These are phyloP conservation scores for Xylariaceae sp. DNA, from an alignment of 2,329 filamentous ascomycete genomes.

Conservation along the genomic window DNA sequence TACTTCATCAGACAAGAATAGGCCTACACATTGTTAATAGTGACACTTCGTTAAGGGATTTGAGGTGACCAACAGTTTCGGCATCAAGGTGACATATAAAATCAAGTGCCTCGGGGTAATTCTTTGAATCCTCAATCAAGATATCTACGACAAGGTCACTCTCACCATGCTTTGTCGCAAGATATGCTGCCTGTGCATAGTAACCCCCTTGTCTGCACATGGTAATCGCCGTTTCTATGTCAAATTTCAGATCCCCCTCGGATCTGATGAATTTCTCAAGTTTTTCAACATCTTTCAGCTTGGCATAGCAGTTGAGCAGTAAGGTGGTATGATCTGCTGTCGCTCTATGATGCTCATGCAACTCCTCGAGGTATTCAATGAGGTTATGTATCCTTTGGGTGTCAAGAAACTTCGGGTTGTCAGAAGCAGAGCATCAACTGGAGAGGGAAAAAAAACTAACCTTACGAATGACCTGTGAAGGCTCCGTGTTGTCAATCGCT, in stretches of 20 bases:
- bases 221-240: conserved; percentile 90
- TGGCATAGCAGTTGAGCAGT: conserved; percentile 93
- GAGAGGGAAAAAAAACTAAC: conserved; percentile 36
- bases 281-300: conserved; percentile 94
- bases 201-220: conserved; percentile 98
- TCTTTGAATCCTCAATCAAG: conserved; percentile 88
- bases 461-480: conserved; percentile 92
- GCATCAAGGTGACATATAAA: conserved; percentile 89
- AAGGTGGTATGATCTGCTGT: conserved; percentile 94
- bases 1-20: conserved; percentile 94
- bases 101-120: conserved; percentile 78
- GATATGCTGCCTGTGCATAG: conserved; percentile 90
- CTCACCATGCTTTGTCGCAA: conserved; percentile 90
- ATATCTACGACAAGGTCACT: conserved; percentile 93
- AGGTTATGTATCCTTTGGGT: conserved; percentile 96
- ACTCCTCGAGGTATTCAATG: conserved; percentile 92
- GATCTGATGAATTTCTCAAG: conserved; percentile 95
- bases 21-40: conserved; percentile 46
- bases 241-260: conserved; percentile 89
- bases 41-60: not conserved
- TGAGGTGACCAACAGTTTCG: conserved; percentile 52
- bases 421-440: conserved; percentile 20
- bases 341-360: conserved; percentile 89
- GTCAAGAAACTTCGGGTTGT: conserved; percentile 66
- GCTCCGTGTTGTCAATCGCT: conserved; percentile 92